Evolutionary conservation across 2,329 filamentous ascomycete species (phyloP).

Genomic region (Fusarium equiseti): DNA sequence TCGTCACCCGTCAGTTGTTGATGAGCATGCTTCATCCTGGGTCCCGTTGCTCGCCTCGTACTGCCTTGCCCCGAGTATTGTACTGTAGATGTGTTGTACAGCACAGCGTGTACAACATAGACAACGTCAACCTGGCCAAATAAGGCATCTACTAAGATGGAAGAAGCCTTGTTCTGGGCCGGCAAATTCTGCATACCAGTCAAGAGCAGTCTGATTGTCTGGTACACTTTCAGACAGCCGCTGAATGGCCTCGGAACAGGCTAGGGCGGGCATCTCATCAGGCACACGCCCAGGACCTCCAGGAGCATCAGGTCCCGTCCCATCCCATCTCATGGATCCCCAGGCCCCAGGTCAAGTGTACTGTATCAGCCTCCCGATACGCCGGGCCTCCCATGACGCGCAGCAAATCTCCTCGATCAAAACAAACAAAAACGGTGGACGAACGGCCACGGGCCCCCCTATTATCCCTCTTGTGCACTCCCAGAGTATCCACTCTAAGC

Average conservation of each 20-base stretch:
- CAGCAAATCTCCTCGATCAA: conserved; percentile 48
- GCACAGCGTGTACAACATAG: conserved; percentile 22
- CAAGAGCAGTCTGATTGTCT: conserved; percentile 1
- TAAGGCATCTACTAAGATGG: conserved; percentile 7
- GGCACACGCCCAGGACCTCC: conserved; percentile 22
- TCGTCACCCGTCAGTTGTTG: conserved; percentile 40
- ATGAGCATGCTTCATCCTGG: conserved; percentile 40
- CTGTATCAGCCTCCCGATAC: conserved; percentile 33
- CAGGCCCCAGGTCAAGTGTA: conserved; percentile 19
- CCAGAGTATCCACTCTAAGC: conserved; percentile 42
- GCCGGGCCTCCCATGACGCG: conserved; percentile 42
- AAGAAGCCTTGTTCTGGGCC: conserved; percentile 7
- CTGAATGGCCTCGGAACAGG: conserved; percentile 27
- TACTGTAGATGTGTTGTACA: conserved; percentile 15
- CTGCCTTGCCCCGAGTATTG: conserved; percentile 16
- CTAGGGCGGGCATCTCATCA: conserved; percentile 18
- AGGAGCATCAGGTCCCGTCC: conserved; percentile 15
- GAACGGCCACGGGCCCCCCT: conserved; percentile 22
- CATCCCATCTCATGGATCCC: conserved; percentile 29
- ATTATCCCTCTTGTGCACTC: conserved; percentile 35
- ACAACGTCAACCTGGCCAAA: conserved; percentile 23
- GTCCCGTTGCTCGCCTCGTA: conserved; percentile 29
- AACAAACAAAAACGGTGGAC: conserved; percentile 49
- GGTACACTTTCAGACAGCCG: conserved; percentile 21
- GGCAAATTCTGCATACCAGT: conserved; percentile 21